Evolutionary conservation across 805 yeast genomes (phyloP).

Genomic region (Geotrichum ghanense): DNA sequence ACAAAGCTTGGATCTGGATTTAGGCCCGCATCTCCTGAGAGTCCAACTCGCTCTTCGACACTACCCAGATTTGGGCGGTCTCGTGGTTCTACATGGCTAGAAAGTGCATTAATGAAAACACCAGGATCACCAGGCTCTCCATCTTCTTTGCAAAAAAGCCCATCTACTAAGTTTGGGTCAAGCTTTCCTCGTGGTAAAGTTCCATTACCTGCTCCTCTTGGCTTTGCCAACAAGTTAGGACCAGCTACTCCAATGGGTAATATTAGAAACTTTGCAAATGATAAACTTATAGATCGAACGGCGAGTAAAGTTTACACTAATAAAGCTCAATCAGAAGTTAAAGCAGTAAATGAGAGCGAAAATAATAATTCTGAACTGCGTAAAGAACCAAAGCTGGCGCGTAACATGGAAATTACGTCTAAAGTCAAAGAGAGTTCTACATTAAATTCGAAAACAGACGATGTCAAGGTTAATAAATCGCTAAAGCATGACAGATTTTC

Average conservation of each 20-base stretch:
- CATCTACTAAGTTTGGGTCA: background rate
- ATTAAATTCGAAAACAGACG: too few species aligned
- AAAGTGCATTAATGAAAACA: constrained; percentile 17
- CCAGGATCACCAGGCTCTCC: background rate
- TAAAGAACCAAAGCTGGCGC: background rate
- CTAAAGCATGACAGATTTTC: too few species aligned
- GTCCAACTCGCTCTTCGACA: background rate
- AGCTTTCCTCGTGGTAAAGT: background rate
- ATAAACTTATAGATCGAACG: background rate
- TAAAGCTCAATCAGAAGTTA: background rate
- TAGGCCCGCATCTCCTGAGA: background rate
- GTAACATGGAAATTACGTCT: background rate
- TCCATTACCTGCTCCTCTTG: constrained; percentile 1
- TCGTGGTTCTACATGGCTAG: constrained; percentile 7
- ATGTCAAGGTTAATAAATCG: too few species aligned
- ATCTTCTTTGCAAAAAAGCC: constrained; percentile 5
- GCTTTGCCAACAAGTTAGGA: background rate
- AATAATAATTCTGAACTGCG: background rate
- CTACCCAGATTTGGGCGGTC: background rate
- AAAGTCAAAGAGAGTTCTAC: background rate
- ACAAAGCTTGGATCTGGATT: background rate
- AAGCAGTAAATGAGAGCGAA: background rate
- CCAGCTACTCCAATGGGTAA: background rate
- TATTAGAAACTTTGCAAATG: background rate
- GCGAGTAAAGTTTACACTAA: background rate